Evolutionary conservation across 108 stramenopile species (phyloP).

Genomic region (Poteriospumella lacustris): DNA sequence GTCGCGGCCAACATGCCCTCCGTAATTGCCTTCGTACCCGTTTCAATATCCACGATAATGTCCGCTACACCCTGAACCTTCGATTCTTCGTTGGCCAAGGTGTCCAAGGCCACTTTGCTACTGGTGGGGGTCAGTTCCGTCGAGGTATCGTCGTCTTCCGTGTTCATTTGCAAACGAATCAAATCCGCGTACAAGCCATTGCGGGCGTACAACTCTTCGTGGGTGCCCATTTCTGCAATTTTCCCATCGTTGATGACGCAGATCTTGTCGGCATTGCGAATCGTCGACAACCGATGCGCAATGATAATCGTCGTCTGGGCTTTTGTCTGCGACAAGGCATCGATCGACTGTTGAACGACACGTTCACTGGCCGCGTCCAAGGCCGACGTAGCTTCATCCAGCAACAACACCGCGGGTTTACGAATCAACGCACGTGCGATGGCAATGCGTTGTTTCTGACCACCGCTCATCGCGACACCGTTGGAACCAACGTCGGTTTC

Average conservation of each 20-base stretch:
- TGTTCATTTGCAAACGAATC: slow-evolving; percentile 18
- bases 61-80: no score
- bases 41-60: no score
- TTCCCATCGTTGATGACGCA: slow-evolving; percentile 73
- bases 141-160: neutral
- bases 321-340: slow-evolving; percentile 42
- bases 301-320: slow-evolving; percentile 61
- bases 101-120: no score
- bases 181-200: slow-evolving; percentile 23
- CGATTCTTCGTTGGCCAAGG: no score
- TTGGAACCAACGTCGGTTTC: slow-evolving; percentile 49
- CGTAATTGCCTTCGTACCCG: no score
- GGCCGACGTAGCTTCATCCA: slow-evolving; percentile 79
- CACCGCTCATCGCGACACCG: slow-evolving; percentile 45
- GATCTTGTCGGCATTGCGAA: slow-evolving; percentile 71
- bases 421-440: slow-evolving; percentile 77
- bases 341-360: slow-evolving; percentile 49
- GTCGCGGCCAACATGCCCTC: no score
- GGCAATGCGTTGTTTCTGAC: slow-evolving; percentile 61
- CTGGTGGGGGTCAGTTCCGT: no score
- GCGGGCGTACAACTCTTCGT: slow-evolving; percentile 55
- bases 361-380: slow-evolving; percentile 67
- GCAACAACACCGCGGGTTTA: slow-evolving; percentile 65
- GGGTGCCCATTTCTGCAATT: slow-evolving; percentile 67
- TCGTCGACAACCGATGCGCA: slow-evolving; percentile 75